Evolutionary conservation across 2,329 filamentous ascomycete species (phyloP), one percentile per base, ranked within the genome.

Genomic region (Aureobasidium sp.): DNA sequence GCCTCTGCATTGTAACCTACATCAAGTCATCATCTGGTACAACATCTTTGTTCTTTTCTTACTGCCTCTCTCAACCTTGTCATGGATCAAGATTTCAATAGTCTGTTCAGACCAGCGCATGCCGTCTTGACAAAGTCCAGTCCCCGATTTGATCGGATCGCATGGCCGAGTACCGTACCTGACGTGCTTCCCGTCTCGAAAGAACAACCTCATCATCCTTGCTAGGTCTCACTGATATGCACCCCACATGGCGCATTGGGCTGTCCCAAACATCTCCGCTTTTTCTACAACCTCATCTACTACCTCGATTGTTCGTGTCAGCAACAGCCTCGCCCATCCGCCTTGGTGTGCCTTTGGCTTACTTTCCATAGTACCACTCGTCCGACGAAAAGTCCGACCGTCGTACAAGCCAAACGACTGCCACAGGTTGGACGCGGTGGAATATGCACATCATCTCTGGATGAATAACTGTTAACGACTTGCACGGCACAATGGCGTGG

Each of bases 161-260:
- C 29, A 29, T 38, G 42, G 23, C 23, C 54, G 27, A 43, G 42
- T 54, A 54, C 50, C 9, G 37, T 54, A 54, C 50, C 35, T 29
- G 23, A 27, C 11, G 17, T 19, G 27, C 31, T 42, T 57, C 31
- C 42, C 40, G 31, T 29, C 19, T n/a, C 42, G 17, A 33, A 19
- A 46, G 13, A 50, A 49, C 13, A 38, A 45, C 25, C 46, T 19
- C 45, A 40, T 31, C 25, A 50, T 59, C 45, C 43, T 59, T 49
- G 45, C 55, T 59, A 59, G 55, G 31, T 54, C 58, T 60, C 15
- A 60, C 50, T 25, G 25, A 42, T 42, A 60, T 60, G 58, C 58
- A 60, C 58, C 47, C 58, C 58, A 17, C 58, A 60, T 27, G 8
- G 15, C n/a, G 10, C 10, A n/a, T 33, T 29, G 11, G 33, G 5